Conservation (phyloP, 192 early-diverging fungal species). For the Linnemannia zychae region DNA sequence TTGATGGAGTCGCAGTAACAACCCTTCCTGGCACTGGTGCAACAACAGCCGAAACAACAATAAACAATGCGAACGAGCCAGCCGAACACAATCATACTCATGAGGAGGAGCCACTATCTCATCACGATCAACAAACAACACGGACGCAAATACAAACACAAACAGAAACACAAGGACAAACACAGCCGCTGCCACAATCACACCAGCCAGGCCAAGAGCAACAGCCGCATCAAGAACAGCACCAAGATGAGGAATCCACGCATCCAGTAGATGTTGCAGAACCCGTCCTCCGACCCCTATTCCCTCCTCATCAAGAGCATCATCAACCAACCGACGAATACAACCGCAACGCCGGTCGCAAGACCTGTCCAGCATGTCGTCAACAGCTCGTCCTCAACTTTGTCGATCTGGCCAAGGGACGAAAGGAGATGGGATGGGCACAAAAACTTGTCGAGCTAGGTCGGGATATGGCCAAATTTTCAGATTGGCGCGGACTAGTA, state of each 20-base stretch:
- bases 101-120: not conserved
- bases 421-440: conserved; percentile 36
- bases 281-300: conserved; percentile 40
- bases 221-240: conserved; percentile 12
- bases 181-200: not conserved
- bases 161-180: not conserved
- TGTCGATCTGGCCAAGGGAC: conserved; percentile 45
- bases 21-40: not conserved
- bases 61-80: conserved; percentile 9
- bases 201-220: not conserved
- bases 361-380: conserved; percentile 52
- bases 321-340: conserved; percentile 31
- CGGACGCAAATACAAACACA: conserved; percentile 7
- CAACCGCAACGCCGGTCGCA: conserved; percentile 33
- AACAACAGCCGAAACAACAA: conserved; percentile 3
- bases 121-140: conserved; percentile 4
- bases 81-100: not conserved
- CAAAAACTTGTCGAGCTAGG: conserved; percentile 37
- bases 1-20: not conserved
- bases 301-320: conserved; percentile 4
- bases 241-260: not conserved
- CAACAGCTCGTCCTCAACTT: conserved; percentile 50
- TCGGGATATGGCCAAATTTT: conserved; percentile 50
- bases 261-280: conserved; percentile 24
- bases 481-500: conserved; percentile 46